A percentile compares a stretch with the other conserved stretches of the same genome.
phyloP scores from a whole-genome alignment of 306 rosid species.

The Astragalus glycyphyllos region DNA sequence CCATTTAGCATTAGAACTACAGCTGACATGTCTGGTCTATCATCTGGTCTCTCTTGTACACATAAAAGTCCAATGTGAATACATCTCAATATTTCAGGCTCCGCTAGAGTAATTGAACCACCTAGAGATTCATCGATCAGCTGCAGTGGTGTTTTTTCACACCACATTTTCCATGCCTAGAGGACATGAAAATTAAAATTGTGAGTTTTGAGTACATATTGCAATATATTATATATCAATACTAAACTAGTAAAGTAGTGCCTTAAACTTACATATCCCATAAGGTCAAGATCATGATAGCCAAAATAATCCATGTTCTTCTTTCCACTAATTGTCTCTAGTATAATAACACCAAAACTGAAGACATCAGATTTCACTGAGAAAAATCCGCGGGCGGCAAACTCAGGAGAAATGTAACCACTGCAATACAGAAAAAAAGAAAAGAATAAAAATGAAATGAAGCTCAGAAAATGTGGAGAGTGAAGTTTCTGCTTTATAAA shows the following conservation, averaged over 20 bases:
- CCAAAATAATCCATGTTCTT: conserved; percentile 49
- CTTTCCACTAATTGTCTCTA: conserved; percentile 59
- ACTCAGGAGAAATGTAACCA: conserved; percentile 72
- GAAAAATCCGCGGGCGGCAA: conserved; percentile 56
- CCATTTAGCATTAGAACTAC: conserved; percentile 50
- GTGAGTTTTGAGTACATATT: conserved; percentile 19
- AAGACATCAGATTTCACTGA: conserved; percentile 63
- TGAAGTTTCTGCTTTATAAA: conserved; percentile 1
- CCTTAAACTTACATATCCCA: conserved; percentile 58
- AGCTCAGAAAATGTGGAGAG: background rate
- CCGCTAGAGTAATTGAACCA: background rate
- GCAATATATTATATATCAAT: background rate
- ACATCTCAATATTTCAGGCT: conserved; percentile 42
- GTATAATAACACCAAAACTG: conserved; percentile 62
- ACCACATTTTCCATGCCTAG: conserved; percentile 51
- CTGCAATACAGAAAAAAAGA: conserved; percentile 33
- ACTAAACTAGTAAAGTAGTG: background rate
- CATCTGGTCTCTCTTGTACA: conserved; percentile 53
- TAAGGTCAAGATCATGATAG: conserved; percentile 49
- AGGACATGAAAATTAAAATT: conserved; percentile 13
- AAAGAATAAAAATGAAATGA: background rate
- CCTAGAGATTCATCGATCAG: conserved; percentile 42
- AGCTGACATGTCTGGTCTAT: conserved; percentile 49
- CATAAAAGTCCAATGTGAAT: conserved; percentile 45
- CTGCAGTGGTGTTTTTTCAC: conserved; percentile 42